Base-by-base conservation (phyloP, 2,329 filamentous ascomycete species). In the Colletotrichum zoysiae region DNA sequence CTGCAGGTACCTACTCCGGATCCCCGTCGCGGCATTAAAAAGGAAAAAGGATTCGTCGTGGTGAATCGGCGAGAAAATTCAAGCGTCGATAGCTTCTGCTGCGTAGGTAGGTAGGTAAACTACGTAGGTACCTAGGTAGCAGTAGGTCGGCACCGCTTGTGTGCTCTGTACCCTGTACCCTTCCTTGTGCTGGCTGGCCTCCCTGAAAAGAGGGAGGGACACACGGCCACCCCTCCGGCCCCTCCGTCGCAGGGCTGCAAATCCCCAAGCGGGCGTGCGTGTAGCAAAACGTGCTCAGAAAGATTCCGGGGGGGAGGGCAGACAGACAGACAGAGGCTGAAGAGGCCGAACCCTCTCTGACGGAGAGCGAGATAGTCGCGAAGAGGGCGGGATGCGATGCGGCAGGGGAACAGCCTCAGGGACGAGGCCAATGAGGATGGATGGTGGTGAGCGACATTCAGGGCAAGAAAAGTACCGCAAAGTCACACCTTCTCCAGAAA, bases 271-370 rank as follows among this genome's bases (percentile, higher is more conserved):
- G 66, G 70, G 70, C 20, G 70, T 73, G 67, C 33, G 51, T 14
- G 6, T 73, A 73, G 70, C 44, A 67, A 59, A 73, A 71, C 67
- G 67, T 73, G 70, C 61, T 58, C 61, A 18, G n/a, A 55, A 23
- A 69, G 59, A 72, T 65, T 66, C 60, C 30, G 30, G 65, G 70
- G 66, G 60, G 20, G 20, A 26, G 44, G 48, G n/a, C n/a, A n/a
- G n/a, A n/a, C n/a, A n/a, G n/a, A n/a, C 44, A 44, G 35, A 38
- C 38, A 23, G 60, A 53, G 35, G 42, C 12, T 50, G n/a, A 30
- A 26, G 38, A 26, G 53, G 23, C 59, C 35, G 18, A 40, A 20
- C 14, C 64, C 64, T 58, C 65, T 59, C 30, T 63, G 58, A 59
- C 69, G 44, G 58, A 71, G 58, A 58, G 65, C 65, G 65, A 71